Conservation (phyloP, 2,329 filamentous ascomycete genomes). For the Camptophora hylomeconis region DNA sequence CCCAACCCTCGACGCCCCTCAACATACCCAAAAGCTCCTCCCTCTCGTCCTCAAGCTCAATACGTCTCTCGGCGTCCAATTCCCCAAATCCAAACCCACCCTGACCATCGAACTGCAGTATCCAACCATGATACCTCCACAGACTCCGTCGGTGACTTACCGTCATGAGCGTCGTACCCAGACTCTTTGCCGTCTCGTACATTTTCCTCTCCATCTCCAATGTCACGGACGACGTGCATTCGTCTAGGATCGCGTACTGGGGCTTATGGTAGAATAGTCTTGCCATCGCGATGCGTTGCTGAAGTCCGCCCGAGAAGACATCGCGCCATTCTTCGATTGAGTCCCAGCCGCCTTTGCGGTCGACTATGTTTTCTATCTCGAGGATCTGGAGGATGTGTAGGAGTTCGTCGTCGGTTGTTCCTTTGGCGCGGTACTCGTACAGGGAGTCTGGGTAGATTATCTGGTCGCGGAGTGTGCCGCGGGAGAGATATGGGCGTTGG, state of each 20-base stretch:
- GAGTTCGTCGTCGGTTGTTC: conserved; percentile 70
- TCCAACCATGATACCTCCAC: conserved; percentile 93
- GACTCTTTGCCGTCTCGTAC: conserved; percentile 88
- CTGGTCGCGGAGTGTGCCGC: conserved; percentile 86
- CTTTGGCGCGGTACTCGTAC: conserved; percentile 73
- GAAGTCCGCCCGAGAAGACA: conserved; percentile 78
- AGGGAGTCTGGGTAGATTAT: conserved; percentile 91
- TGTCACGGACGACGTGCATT: conserved; percentile 92
- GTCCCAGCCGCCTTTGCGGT: conserved; percentile 74
- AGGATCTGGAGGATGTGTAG: conserved; percentile 63
- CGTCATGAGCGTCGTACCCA: conserved; percentile 93
- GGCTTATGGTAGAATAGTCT: conserved; percentile 87
- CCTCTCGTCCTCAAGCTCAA: conserved; percentile 88
- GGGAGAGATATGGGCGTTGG: conserved; percentile 83
- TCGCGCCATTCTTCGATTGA: conserved; percentile 95
- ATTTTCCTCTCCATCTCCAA: conserved; percentile 88
- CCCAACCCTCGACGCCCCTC: conserved; percentile 73
- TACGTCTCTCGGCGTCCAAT: conserved; percentile 72
- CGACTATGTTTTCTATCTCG: conserved; percentile 70
- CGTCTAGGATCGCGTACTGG: conserved; percentile 88
- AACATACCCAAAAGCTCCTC: conserved; percentile 83
- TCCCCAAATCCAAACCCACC: conserved; percentile 81
- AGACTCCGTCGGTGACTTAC: conserved; percentile 81
- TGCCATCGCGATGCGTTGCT: conserved; percentile 95
- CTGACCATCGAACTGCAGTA: conserved; percentile 93